These are phyloP conservation scores for Entrophospora sp. DNA, from an alignment of 192 early-diverging fungal genomes.

Conservation along the genomic window DNA sequence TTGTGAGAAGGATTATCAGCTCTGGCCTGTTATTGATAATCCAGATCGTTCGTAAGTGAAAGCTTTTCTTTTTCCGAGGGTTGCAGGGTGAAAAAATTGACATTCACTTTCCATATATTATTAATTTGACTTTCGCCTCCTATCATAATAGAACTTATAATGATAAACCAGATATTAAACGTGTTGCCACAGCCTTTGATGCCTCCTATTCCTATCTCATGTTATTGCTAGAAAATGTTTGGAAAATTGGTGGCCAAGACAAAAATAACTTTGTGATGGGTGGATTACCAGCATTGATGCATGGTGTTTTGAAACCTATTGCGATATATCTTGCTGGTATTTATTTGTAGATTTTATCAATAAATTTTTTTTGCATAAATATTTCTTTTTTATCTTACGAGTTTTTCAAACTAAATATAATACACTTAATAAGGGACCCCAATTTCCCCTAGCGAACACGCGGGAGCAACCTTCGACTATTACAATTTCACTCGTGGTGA, in stretches of 20 bases:
- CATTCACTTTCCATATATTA: no score
- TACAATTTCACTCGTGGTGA: background rate
- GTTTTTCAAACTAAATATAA: background rate
- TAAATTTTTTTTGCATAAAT: background rate
- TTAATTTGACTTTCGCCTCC: no score
- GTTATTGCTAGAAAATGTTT: background rate
- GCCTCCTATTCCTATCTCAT: slow-evolving; percentile 3
- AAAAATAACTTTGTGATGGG: background rate
- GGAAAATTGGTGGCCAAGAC: background rate
- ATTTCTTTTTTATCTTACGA: background rate
- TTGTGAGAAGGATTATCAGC: background rate
- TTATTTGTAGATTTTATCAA: background rate
- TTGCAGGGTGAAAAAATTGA: no score
- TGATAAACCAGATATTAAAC: background rate
- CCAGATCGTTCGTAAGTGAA: background rate
- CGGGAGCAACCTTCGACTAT: slow-evolving; percentile 4
- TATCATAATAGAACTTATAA: no score
- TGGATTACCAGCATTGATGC: background rate
- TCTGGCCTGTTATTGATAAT: background rate
- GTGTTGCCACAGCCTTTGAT: background rate
- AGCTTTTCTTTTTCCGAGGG: background rate
- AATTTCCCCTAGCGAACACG: background rate
- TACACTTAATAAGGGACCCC: background rate
- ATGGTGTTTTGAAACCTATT: slow-evolving; percentile 3
- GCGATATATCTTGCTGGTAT: slow-evolving; percentile 6